Percentiles rank a stretch among this genome's conserved stretches.
phyloP scores from a whole-genome alignment of 176 grass and related monocot genomes.

The Thalia dealbata region DNA sequence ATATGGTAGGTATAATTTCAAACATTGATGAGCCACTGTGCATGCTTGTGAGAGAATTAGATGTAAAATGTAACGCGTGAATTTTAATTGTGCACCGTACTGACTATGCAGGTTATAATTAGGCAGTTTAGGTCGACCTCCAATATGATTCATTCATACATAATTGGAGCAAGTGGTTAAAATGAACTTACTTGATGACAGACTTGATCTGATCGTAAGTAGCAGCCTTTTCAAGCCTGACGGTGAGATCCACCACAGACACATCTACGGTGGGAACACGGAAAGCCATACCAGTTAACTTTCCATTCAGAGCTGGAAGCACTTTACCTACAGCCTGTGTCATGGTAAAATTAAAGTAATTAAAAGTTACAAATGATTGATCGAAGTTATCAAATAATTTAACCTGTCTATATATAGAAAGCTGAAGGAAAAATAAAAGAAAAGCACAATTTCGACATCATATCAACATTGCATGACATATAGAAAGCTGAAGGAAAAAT shows the following conservation, averaged over 20 bases:
- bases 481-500: background rate
- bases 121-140: background rate
- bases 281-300: conserved; percentile 68
- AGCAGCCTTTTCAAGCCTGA: conserved; percentile 44
- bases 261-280: conserved; percentile 64
- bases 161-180: background rate
- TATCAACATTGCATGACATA: too few relatives aligned
- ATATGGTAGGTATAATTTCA: background rate
- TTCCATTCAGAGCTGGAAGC: conserved; percentile 64
- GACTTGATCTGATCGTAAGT: conserved; percentile 53
- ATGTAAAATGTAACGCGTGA: too few relatives aligned
- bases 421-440: too few relatives aligned
- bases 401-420: too few relatives aligned
- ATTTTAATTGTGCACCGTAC: background rate
- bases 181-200: conserved; percentile 45
- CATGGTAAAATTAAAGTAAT: background rate
- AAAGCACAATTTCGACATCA: too few relatives aligned
- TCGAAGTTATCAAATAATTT: background rate
- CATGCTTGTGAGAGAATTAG: background rate
- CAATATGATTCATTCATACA: background rate
- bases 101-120: background rate
- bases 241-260: conserved; percentile 73
- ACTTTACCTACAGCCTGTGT: conserved; percentile 70
- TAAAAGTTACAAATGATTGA: background rate
- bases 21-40: too few relatives aligned